Percentiles rank a stretch among this genome's conserved stretches.
These are phyloP conservation scores for Myxozyma geophila DNA, from an alignment of 805 yeast genomes.

Conservation along the genomic window DNA sequence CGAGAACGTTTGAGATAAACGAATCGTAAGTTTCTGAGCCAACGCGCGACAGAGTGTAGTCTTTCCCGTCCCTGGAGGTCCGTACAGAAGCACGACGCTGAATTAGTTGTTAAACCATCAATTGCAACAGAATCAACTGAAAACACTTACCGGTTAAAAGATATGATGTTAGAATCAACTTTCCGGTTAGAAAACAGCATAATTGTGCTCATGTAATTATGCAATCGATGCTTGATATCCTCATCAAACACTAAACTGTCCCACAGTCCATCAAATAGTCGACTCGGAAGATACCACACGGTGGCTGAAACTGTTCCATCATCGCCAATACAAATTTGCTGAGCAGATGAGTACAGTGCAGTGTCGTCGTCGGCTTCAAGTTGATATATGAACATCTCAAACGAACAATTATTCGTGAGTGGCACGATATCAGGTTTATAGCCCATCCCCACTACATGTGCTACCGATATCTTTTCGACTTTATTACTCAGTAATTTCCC, in stretches of 20 bases:
- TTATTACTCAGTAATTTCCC: neutral
- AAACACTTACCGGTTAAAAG: conserved; percentile 26
- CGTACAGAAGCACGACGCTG: conserved; percentile 46
- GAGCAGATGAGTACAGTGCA: neutral
- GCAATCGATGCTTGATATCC: conserved; percentile 44
- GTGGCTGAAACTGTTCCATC: conserved; percentile 26
- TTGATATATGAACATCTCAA: conserved; percentile 29
- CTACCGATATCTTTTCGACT: conserved; percentile 28
- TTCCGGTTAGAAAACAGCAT: conserved; percentile 39
- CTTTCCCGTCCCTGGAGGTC: conserved; percentile 57
- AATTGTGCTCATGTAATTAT: conserved; percentile 45
- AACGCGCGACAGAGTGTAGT: conserved; percentile 51
- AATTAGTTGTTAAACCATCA: neutral
- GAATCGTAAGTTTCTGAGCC: conserved; percentile 49
- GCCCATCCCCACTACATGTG: conserved; percentile 26
- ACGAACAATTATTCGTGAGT: conserved; percentile 9
- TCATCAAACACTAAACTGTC: conserved; percentile 45
- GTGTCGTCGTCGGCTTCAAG: conserved; percentile 6
- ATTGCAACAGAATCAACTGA: neutral
- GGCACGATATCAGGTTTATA: conserved; percentile 18
- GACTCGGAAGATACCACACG: conserved; percentile 42
- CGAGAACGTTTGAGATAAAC: conserved; percentile 27
- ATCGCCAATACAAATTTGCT: conserved; percentile 17
- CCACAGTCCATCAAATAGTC: conserved; percentile 46
- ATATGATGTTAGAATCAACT: conserved; percentile 28